Evolutionary conservation across 2,329 filamentous ascomycete genomes (phyloP).

Genomic region (Nannizziopsis barbatae): DNA sequence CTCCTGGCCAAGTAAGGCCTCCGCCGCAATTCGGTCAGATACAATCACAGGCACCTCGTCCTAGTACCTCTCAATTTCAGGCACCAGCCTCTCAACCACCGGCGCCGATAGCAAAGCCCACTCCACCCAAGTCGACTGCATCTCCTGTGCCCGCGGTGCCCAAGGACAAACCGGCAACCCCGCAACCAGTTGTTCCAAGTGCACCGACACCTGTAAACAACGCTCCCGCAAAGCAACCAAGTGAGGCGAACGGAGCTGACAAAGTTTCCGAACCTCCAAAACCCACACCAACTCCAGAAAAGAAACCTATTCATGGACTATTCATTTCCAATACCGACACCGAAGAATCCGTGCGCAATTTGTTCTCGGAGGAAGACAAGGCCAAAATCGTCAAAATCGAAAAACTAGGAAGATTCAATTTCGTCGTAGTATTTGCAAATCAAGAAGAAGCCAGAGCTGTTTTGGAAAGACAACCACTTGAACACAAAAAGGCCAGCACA

Average conservation of each 20-base stretch:
- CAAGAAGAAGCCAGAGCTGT: conserved; percentile 70
- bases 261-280: conserved; percentile 41
- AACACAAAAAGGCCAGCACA: conserved; percentile 59
- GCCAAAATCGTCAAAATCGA: conserved; percentile 68
- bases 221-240: conserved; percentile 28
- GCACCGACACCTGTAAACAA: conserved; percentile 21
- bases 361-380: conserved; percentile 75
- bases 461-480: conserved; percentile 60
- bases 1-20: conserved; percentile 24
- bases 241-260: conserved; percentile 41
- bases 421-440: conserved; percentile 73
- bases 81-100: conserved; percentile 24
- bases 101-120: conserved; percentile 23
- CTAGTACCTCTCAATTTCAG: conserved; percentile 24
- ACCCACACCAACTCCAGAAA: conserved; percentile 41
- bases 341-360: conserved; percentile 68
- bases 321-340: conserved; percentile 81
- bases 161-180: conserved; percentile 41
- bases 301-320: conserved; percentile 65
- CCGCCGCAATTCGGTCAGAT: conserved; percentile 35
- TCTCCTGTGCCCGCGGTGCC: conserved; percentile 36
- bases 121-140: conserved; percentile 18
- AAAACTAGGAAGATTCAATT: conserved; percentile 56
- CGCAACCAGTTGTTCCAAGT: conserved; percentile 30
- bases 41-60: conserved; percentile 24